These are phyloP conservation scores for Eudorina sp. DNA, from an alignment of 139 green algal genomes.

Conservation along the genomic window DNA sequence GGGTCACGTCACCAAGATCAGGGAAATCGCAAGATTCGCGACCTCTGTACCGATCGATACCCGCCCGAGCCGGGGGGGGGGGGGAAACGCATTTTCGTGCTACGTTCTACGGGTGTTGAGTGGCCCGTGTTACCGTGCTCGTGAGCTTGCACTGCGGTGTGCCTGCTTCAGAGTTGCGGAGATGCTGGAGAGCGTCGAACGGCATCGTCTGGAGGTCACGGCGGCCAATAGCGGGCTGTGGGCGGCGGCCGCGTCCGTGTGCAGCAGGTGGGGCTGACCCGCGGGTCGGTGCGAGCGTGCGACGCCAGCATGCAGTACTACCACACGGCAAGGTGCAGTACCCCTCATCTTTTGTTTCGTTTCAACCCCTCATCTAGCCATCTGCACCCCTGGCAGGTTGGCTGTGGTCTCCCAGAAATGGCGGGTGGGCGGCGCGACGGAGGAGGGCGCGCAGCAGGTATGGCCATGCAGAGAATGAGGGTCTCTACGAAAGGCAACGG, in stretches of 20 bases:
- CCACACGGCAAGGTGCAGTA: not conserved
- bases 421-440: not conserved
- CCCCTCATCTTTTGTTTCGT: not conserved
- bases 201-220: conserved; percentile 13
- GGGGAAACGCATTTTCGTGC: too few relatives aligned
- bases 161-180: conserved; percentile 26
- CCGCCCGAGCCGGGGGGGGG: too few relatives aligned
- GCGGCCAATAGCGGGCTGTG: not conserved
- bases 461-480: not conserved
- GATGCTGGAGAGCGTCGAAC: conserved; percentile 10
- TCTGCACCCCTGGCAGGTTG: not conserved
- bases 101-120: too few relatives aligned
- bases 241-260: conserved; percentile 15
- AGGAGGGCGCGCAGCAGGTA: not conserved
- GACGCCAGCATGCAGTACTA: not conserved
- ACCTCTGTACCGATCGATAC: too few relatives aligned
- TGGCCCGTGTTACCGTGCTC: too few relatives aligned
- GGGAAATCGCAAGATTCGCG: too few relatives aligned
- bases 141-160: too few relatives aligned
- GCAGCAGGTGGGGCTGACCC: not conserved
- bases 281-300: not conserved
- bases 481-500: too few relatives aligned
- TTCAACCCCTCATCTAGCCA: not conserved
- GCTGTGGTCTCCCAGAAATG: conserved; percentile 12
- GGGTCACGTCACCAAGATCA: too few relatives aligned